Conservation (phyloP, 495 filamentous ascomycete genomes). For the Tuber indicum region DNA sequence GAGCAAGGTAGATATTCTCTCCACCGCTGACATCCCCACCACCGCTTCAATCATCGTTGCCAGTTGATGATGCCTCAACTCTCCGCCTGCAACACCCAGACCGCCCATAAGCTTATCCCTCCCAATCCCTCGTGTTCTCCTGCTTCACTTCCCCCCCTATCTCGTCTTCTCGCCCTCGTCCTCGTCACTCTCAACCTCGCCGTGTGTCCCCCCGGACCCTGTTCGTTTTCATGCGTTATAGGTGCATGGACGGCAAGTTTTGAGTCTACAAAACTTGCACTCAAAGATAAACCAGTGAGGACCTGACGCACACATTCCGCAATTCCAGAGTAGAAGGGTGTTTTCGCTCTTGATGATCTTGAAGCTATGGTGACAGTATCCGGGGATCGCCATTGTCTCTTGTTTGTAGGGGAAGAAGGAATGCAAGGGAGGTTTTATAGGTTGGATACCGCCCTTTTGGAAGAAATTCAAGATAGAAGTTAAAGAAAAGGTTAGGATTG, state of each 20-base stretch:
- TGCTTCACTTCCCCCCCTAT: not conserved
- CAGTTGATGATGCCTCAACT: not conserved
- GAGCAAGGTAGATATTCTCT: not conserved
- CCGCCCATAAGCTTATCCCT: not conserved
- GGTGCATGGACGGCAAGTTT: slow-evolving; percentile 63
- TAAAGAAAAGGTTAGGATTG: slow-evolving; percentile 1
- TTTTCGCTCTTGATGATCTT: slow-evolving; percentile 72
- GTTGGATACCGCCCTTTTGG: slow-evolving; percentile 9
- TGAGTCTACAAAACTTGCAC: slow-evolving; percentile 70
- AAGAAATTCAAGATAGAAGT: slow-evolving; percentile 1
- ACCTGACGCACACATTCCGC: slow-evolving; percentile 67
- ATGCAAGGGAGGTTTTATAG: slow-evolving; percentile 6
- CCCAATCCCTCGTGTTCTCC: not conserved
- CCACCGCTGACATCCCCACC: not conserved
- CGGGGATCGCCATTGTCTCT: slow-evolving; percentile 56
- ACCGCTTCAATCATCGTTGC: not conserved
- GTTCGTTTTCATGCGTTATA: slow-evolving; percentile 47
- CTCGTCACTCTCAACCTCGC: slow-evolving; percentile 16
- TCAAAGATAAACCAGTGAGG: slow-evolving; percentile 80
- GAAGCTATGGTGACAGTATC: slow-evolving; percentile 62
- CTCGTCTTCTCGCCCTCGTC: not conserved
- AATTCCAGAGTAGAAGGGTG: slow-evolving; percentile 68
- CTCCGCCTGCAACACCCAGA: not conserved
- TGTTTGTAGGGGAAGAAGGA: slow-evolving; percentile 14
- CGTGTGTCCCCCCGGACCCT: slow-evolving; percentile 6